A percentile compares a stretch with the other conserved stretches of the same genome.
Evolutionary conservation across 177 flowering plant genomes (phyloP).

Genomic region (Vitis hybrid): DNA sequence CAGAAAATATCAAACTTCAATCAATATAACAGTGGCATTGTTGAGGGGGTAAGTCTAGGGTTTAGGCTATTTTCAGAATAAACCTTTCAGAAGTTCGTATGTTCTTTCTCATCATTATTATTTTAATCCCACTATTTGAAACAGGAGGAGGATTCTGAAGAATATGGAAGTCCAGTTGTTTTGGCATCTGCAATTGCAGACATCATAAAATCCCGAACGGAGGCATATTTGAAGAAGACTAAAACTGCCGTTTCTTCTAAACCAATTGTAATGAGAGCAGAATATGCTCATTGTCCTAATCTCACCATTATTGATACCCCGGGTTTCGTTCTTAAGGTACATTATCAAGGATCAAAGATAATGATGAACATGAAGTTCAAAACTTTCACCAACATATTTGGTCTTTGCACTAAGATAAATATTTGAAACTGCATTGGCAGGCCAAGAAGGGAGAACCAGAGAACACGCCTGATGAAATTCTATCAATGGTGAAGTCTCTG

Average conservation of each 20-base stretch:
- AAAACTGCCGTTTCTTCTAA: conserved; percentile 82
- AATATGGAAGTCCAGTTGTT: conserved; percentile 79
- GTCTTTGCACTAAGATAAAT: neutral
- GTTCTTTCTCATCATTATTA: neutral
- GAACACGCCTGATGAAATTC: conserved; percentile 89
- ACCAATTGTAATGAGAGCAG: conserved; percentile 97
- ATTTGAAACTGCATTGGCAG: conserved; percentile 33
- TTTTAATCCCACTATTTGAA: neutral
- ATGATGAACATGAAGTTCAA: neutral
- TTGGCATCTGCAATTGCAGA: conserved; percentile 86
- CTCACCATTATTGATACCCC: conserved; percentile 98
- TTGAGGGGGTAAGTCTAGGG: no score
- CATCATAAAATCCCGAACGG: conserved; percentile 76
- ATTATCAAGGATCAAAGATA: neutral
- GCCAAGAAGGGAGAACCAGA: conserved; percentile 98
- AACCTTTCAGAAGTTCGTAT: no score
- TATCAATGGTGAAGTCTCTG: conserved; percentile 92
- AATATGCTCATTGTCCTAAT: conserved; percentile 97
- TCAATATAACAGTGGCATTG: no score
- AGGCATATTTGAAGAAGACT: conserved; percentile 66
- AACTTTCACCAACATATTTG: neutral
- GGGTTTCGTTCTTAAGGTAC: conserved; percentile 93
- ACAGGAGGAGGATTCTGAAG: conserved; percentile 98
- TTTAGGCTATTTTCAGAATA: no score
- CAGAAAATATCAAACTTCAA: no score